Conservation (phyloP, 164 flowering plant species). For the Saururus chinensis region DNA sequence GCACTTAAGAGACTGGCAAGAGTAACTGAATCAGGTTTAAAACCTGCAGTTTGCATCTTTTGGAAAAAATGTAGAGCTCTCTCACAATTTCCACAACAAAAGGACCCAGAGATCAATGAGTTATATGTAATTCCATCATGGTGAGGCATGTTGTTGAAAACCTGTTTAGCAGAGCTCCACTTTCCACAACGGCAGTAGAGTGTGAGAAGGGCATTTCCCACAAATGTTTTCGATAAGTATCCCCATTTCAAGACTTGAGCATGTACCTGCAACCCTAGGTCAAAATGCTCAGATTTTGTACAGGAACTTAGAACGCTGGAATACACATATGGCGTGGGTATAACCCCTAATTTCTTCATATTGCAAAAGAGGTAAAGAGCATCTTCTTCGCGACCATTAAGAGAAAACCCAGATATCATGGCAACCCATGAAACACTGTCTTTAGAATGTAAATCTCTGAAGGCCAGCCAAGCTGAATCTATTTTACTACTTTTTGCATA, state of each 20-base stretch:
- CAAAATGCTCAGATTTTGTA: conserved; percentile 12
- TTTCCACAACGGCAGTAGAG: conserved; percentile 14
- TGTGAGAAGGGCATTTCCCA: conserved; percentile 22
- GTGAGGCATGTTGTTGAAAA: conserved; percentile 12
- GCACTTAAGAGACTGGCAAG: conserved; percentile 22
- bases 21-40: conserved; percentile 19
- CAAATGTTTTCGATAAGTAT: conserved; percentile 16
- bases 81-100: conserved; percentile 14
- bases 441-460: conserved; percentile 13
- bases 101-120: conserved; percentile 20
- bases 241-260: conserved; percentile 16
- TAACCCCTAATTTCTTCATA: conserved; percentile 8
- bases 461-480: conserved; percentile 9
- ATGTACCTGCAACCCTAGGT: conserved; percentile 23
- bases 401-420: conserved; percentile 23
- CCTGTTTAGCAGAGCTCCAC: conserved; percentile 11
- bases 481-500: conserved; percentile 15
- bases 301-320: conserved; percentile 19
- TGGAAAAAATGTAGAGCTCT: conserved; percentile 15
- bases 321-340: conserved; percentile 20
- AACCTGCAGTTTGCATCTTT: conserved; percentile 17
- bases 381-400: conserved; percentile 17
- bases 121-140: conserved; percentile 19
- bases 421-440: conserved; percentile 23
- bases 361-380: conserved; percentile 14